A percentile compares a stretch with the other conserved stretches of the same genome.
Conservation (phyloP, 768 basidiomycete species). For the Pholiota molesta region DNA sequence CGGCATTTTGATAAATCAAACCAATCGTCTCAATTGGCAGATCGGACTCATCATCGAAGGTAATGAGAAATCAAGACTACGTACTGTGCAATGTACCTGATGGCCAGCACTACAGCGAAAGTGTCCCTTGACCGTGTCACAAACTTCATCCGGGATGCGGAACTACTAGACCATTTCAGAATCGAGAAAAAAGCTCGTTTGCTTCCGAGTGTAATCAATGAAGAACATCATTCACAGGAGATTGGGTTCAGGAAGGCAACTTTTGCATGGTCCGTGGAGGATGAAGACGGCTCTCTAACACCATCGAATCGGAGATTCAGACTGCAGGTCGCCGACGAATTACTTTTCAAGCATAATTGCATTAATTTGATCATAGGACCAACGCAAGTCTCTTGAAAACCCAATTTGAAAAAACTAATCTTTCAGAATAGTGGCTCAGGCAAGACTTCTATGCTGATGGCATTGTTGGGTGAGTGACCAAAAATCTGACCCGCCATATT, state of each 20-base stretch:
- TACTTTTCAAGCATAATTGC: constrained; percentile 53
- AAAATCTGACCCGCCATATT: neutral
- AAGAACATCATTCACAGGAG: neutral
- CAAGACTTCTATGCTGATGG: constrained; percentile 68
- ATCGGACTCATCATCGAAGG: neutral
- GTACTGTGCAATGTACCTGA: neutral
- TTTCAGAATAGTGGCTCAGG: constrained; percentile 41
- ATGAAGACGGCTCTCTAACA: constrained; percentile 21
- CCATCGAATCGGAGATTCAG: constrained; percentile 48
- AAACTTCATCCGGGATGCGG: constrained; percentile 45
- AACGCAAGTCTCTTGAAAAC: constrained; percentile 30
- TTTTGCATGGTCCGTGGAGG: constrained; percentile 3
- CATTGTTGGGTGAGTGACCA: constrained; percentile 42
- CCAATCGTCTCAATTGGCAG: neutral
- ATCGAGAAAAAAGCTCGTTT: neutral
- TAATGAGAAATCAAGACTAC: neutral
- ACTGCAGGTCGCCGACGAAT: constrained; percentile 53
- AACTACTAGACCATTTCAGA: constrained; percentile 18
- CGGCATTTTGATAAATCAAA: constrained; percentile 43
- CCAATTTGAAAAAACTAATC: neutral
- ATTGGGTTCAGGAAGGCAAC: constrained; percentile 8
- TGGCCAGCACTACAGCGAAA: constrained; percentile 28
- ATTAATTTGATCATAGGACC: constrained; percentile 63
- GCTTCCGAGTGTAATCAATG: neutral
- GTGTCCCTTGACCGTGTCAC: constrained; percentile 62